Percentiles rank a stretch among this genome's conserved stretches.
Evolutionary conservation across 371 early-diverging fungal species (phyloP).

Genomic region (Parasitella parasitica): DNA sequence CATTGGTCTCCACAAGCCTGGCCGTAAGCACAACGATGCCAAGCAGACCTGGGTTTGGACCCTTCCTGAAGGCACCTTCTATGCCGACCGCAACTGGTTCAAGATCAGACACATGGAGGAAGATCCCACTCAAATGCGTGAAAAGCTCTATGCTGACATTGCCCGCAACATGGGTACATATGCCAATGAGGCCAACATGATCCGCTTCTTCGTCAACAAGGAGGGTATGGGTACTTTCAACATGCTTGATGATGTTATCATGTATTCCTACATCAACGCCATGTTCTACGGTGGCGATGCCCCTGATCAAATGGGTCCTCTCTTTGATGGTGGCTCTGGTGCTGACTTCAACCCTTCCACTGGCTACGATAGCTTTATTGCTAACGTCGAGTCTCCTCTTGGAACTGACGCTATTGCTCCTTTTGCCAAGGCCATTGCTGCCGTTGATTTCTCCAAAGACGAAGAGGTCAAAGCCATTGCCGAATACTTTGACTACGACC

Average conservation of each 20-base stretch:
- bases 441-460: constrained; percentile 40
- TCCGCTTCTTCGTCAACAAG: constrained; percentile 52
- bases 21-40: constrained; percentile 51
- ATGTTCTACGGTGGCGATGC: constrained; percentile 49
- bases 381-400: constrained; percentile 39
- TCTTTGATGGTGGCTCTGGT: constrained; percentile 58
- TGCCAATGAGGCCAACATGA: constrained; percentile 52
- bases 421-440: constrained; percentile 30
- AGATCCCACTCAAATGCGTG: constrained; percentile 62
- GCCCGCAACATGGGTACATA: constrained; percentile 49
- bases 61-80: constrained; percentile 34
- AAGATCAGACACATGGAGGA: constrained; percentile 58
- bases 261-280: constrained; percentile 50
- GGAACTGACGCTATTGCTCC: constrained; percentile 30
- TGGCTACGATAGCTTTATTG: constrained; percentile 31
- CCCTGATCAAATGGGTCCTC: constrained; percentile 45
- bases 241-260: constrained; percentile 50
- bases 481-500: constrained; percentile 44
- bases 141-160: constrained; percentile 57
- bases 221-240: constrained; percentile 58
- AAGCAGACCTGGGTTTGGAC: constrained; percentile 59
- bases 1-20: constrained; percentile 25
- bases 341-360: constrained; percentile 40
- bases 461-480: constrained; percentile 34
- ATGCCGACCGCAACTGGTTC: constrained; percentile 49